phyloP scores from a whole-genome alignment of 371 early-diverging fungal genomes.

The Zychaea mexicana region DNA sequence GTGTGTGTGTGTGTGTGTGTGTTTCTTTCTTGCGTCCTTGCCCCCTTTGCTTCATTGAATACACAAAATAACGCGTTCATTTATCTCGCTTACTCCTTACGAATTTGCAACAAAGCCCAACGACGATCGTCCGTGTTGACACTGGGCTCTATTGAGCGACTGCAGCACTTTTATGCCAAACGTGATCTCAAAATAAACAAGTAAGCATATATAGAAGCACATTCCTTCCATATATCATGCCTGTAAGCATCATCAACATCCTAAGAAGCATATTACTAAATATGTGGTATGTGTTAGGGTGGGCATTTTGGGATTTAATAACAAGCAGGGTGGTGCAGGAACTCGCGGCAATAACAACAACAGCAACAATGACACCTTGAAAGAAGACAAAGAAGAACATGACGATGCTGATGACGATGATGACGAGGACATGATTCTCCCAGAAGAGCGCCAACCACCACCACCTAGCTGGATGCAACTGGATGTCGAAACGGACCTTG shows the following conservation, averaged over 20 bases:
- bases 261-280: neutral
- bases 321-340: no score
- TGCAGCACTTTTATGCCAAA: slow-evolving; percentile 53
- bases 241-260: no score
- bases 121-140: slow-evolving; percentile 52
- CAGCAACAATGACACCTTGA: slow-evolving; percentile 3
- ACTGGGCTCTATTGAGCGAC: slow-evolving; percentile 47
- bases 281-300: slow-evolving; percentile 18
- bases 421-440: slow-evolving; percentile 28
- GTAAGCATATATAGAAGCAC: slow-evolving; percentile 37
- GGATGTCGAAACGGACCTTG: slow-evolving; percentile 48
- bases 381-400: slow-evolving; percentile 27
- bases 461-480: slow-evolving; percentile 50
- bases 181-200: slow-evolving; percentile 51
- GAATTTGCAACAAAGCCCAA: slow-evolving; percentile 28
- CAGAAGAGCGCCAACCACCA: slow-evolving; percentile 31
- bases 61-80: neutral
- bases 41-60: neutral
- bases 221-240: no score
- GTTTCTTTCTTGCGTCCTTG: neutral
- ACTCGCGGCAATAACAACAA: neutral
- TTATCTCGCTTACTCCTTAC: neutral
- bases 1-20: no score
- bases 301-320: slow-evolving; percentile 46
- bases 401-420: slow-evolving; percentile 29